phyloP scores from a whole-genome alignment of 192 early-diverging fungal species.

The Backusella tarrabulga region DNA sequence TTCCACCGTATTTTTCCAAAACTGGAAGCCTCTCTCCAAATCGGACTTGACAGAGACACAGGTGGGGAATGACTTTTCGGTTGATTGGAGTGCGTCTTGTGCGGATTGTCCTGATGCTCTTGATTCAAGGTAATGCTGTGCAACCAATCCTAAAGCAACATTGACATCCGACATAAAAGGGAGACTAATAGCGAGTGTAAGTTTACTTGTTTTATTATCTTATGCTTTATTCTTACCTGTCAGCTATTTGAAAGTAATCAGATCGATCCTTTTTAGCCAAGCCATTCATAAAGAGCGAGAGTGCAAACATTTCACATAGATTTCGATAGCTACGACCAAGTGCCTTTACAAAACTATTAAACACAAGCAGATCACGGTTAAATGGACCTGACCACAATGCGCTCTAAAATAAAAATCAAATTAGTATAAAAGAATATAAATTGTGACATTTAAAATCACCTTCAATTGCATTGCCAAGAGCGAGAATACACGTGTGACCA shows the following conservation, averaged over 20 bases:
- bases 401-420: slow-evolving; percentile 31
- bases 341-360: slow-evolving; percentile 68
- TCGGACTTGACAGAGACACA: slow-evolving; percentile 44
- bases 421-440: neutral
- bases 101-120: slow-evolving; percentile 22
- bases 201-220: neutral
- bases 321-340: slow-evolving; percentile 60
- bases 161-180: slow-evolving; percentile 56
- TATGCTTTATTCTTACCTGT: slow-evolving; percentile 19
- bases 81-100: slow-evolving; percentile 31
- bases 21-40: slow-evolving; percentile 44
- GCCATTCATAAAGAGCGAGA: slow-evolving; percentile 53
- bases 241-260: slow-evolving; percentile 48
- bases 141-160: slow-evolving; percentile 50
- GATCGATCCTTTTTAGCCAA: slow-evolving; percentile 44
- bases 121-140: slow-evolving; percentile 48
- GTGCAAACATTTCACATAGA: slow-evolving; percentile 54
- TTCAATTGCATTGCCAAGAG: slow-evolving; percentile 57
- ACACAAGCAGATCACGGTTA: slow-evolving; percentile 70
- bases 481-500: slow-evolving; percentile 52
- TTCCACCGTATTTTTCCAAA: slow-evolving; percentile 43
- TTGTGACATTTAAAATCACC: slow-evolving; percentile 25
- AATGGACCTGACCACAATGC: slow-evolving; percentile 55
- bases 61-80: slow-evolving; percentile 43
- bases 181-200: slow-evolving; percentile 27